phyloP scores from a whole-genome alignment of 2,329 filamentous ascomycete species.

The Trichoderma cornu-damae region DNA sequence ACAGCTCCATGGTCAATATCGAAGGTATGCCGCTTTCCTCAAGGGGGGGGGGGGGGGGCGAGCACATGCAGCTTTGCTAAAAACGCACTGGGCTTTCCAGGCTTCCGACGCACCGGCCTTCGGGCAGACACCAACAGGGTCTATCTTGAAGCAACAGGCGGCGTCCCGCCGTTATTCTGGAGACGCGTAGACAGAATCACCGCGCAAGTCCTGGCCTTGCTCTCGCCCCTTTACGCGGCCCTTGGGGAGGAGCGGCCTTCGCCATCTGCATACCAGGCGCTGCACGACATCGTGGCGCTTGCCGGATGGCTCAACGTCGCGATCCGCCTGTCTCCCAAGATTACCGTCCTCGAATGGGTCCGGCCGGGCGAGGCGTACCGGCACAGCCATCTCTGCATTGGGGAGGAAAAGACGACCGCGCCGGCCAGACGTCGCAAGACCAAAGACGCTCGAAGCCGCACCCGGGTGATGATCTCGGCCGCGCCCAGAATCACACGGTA shows the following conservation, averaged over 20 bases:
- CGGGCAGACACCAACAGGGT: constrained; percentile 26
- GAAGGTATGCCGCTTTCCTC: too few relatives aligned
- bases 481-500: constrained; percentile 26
- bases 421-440: background rate
- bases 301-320: constrained; percentile 31
- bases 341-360: constrained; percentile 28
- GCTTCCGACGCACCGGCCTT: constrained; percentile 28
- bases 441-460: constrained; percentile 1
- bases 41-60: too few relatives aligned
- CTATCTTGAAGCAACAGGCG: constrained; percentile 23
- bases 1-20: constrained; percentile 24
- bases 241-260: constrained; percentile 18
- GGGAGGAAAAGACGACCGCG: constrained; percentile 11
- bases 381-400: constrained; percentile 24
- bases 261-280: constrained; percentile 23
- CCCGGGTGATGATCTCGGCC: constrained; percentile 33
- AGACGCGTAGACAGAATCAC: constrained; percentile 28
- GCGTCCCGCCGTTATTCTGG: constrained; percentile 30
- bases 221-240: constrained; percentile 26
- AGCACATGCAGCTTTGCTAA: background rate
- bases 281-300: constrained; percentile 30
- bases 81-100: constrained; percentile 19
- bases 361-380: constrained; percentile 28
- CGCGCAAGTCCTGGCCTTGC: constrained; percentile 22
- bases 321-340: constrained; percentile 25